Base-by-base conservation (phyloP, 176 grass and related monocot species). In the Carex pumila region DNA sequence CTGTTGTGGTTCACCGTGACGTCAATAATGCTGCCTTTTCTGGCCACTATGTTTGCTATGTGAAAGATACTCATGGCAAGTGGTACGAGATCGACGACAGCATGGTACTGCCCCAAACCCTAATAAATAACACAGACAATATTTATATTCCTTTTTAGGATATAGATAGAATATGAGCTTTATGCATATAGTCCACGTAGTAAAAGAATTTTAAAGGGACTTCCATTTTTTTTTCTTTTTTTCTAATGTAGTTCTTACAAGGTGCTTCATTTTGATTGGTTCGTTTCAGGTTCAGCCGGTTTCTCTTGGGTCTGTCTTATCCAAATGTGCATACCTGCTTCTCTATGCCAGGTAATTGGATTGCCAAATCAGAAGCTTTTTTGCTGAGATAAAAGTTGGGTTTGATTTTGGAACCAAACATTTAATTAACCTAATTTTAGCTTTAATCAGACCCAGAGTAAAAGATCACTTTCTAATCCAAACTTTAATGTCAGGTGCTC, bases 11-110 rank as follows among this genome's bases (percentile, higher is more conserved):
- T 36, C 95, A 98, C 72, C 69, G 37, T 67, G 91, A 93, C 88
- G 82, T 91, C 36, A 88, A 71, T 56, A 90, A 94, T 89, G 79
- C 89, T 18, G 56, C 92, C 39, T 87, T 80, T 84, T 98, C 91
- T 85, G 95, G 95, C 47, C 95, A 98, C 55, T 98, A 98, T 81
- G 80, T 98, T 15, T 94, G 92, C 68, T 98, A 93, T 81, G 91
- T 95, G 56, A 98, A 94, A 80, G 95, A 93, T 85, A 65, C 86
- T 2, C 86, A 86, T 31, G 90, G 90, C 22, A 93, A 89, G 41
- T 98, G 95, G 95, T 89, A 94, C 15, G 86, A 98, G 86, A 86
- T 85, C 72, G 81, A 98, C 36, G 92, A 98, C 81, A 91, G 39
- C 83, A 83, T 87, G 95, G 95, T 98, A 98, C 55, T 71, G 13